These are phyloP conservation scores for Lactarius indigo DNA, from an alignment of 768 basidiomycete genomes.

Conservation along the genomic window DNA sequence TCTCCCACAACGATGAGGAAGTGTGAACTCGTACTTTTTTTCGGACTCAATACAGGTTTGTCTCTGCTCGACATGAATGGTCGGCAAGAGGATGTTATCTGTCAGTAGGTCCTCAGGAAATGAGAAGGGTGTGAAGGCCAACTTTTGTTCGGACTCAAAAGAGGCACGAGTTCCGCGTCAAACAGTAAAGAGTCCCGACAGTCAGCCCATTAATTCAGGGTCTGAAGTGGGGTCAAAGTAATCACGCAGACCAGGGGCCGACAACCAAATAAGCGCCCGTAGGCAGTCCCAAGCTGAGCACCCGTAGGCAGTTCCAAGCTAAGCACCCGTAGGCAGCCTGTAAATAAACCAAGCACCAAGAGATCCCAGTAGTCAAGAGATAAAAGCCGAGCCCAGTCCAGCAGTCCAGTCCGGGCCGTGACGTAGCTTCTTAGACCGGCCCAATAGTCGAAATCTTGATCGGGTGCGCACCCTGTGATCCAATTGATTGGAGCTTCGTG, in stretches of 20 bases:
- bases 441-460: constrained; percentile 3
- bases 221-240: background rate
- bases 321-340: background rate
- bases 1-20: background rate
- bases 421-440: background rate
- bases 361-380: background rate
- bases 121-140: background rate
- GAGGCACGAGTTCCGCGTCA: background rate
- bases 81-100: background rate
- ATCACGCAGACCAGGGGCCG: background rate
- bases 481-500: background rate
- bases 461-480: constrained; percentile 5
- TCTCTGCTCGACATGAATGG: background rate
- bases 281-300: background rate
- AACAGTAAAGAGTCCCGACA: background rate
- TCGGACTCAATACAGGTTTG: background rate
- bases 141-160: background rate
- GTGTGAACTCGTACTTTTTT: background rate
- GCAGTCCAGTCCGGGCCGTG: background rate
- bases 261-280: background rate
- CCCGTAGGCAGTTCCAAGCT: background rate
- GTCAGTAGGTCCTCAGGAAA: background rate
- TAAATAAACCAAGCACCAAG: background rate
- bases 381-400: background rate
- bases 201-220: background rate